Base-by-base conservation (phyloP, 2,329 filamentous ascomycete species). In the Niveomyces coronatus region DNA sequence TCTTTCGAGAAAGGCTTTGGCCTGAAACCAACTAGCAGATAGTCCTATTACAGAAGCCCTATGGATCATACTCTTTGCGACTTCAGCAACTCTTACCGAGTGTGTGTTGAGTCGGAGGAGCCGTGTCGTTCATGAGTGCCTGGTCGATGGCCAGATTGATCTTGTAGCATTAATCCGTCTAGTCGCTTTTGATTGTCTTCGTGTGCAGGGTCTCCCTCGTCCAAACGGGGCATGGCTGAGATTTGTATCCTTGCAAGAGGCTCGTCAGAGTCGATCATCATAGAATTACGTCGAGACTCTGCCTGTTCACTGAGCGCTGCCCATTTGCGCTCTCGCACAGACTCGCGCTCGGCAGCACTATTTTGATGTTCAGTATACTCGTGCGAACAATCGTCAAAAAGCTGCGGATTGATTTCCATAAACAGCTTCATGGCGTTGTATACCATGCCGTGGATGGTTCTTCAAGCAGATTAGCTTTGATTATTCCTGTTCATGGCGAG, bases 371-470 rank as follows among this genome's bases (percentile, higher is more conserved):
- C 89, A 5, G 88, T 93, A 62, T 98, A 98, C 47, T 96, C 88
- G 55, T 95, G 89, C 24, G 91, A 95, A 64, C 91, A 98, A 56
- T 98, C 91, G 51, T 98, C 91, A 53, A 98, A 98, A 16, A 98
- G 75, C 59, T 95, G 88, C 9, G 91, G 91, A 59, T 96, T 96
- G 54, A 98, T 95, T 60, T 98, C 91, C 91, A 98, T 98, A 62
- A 98, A 98, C 26, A 98, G 75, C 61, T 98, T 98, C 91, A 98
- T 96, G 41, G 91, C 91, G 54, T 96, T 98, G 61, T 96, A 96
- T 9, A 98, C 91, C 89, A 98, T 96, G 57, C 91, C 91, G 56
- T 98, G 91, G 49, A 98, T 98, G 7, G 91, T 98, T 53, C 91
- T 96, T 47, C 2, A 7, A 35, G 11, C 17, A n/a, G n/a, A 45